Conservation (phyloP, 2,329 filamentous ascomycete genomes). For the Cryphonectria nitschkei region DNA sequence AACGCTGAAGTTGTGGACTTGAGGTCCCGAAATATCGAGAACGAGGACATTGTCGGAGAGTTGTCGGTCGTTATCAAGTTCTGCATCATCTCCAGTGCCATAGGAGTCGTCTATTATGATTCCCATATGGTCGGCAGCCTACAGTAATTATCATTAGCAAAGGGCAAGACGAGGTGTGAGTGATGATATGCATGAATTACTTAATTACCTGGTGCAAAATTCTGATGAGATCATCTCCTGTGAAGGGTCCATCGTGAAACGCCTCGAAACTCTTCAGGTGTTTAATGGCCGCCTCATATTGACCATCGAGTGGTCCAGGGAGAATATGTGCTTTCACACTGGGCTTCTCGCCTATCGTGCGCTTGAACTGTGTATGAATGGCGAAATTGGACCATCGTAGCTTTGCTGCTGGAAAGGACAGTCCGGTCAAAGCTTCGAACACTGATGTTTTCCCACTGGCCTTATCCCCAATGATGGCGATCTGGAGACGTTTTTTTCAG, state of each 20-base stretch:
- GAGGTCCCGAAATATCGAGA: slow-evolving; percentile 26
- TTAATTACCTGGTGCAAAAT: neutral
- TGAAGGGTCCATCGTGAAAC: neutral
- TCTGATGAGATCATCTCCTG: neutral
- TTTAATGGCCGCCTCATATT: neutral
- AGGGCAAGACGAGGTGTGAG: neutral
- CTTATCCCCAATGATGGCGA: slow-evolving; percentile 26
- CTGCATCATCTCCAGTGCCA: neutral
- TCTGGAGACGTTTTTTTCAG: slow-evolving; percentile 1
- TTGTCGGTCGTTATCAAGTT: neutral
- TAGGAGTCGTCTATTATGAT: neutral
- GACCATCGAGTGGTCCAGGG: neutral
- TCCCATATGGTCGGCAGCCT: neutral
- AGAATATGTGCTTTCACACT: slow-evolving; percentile 19
- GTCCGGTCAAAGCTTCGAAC: slow-evolving; percentile 24
- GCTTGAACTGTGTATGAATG: slow-evolving; percentile 22
- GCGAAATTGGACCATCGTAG: slow-evolving; percentile 18
- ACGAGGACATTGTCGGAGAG: slow-evolving; percentile 27
- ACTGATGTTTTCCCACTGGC: slow-evolving; percentile 27
- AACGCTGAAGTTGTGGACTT: slow-evolving; percentile 22
- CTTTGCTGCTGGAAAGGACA: slow-evolving; percentile 20
- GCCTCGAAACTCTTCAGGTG: neutral
- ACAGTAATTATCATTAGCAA: neutral
- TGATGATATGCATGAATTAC: neutral
- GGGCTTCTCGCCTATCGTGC: slow-evolving; percentile 19